phyloP scores from a whole-genome alignment of 2,329 filamentous ascomycete genomes.

The Cladosporium sphaerospermum region DNA sequence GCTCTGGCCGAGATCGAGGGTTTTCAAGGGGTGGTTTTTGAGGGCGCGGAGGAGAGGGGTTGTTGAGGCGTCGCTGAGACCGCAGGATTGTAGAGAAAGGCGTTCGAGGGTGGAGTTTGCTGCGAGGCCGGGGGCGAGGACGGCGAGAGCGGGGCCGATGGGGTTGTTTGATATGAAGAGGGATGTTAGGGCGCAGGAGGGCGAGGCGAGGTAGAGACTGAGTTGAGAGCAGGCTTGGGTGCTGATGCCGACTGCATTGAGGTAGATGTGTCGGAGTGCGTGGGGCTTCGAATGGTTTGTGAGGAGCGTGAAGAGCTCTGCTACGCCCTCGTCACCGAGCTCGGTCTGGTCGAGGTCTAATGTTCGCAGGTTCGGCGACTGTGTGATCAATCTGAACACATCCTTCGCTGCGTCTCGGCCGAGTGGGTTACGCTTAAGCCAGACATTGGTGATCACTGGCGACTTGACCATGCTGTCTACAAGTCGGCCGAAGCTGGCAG shows the following conservation, averaged over 20 bases:
- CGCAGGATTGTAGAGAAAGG: conserved; percentile 39
- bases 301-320: conserved; percentile 37
- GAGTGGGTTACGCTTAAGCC: conserved; percentile 52
- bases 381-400: conserved; percentile 41
- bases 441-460: conserved; percentile 43
- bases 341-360: conserved; percentile 51
- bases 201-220: conserved; percentile 21
- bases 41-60: conserved; percentile 35
- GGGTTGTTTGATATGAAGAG: conserved; percentile 32
- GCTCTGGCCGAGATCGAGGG: conserved; percentile 42
- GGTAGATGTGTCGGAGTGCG: conserved; percentile 28
- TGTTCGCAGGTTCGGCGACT: conserved; percentile 40
- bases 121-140: conserved; percentile 23
- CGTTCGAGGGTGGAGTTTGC: conserved; percentile 22
- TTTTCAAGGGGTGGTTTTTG: conserved; percentile 31
- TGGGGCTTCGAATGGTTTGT: conserved; percentile 12
- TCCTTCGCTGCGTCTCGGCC: conserved; percentile 34
- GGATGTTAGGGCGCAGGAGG: conserved; percentile 25
- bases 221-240: conserved; percentile 23
- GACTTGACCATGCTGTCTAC: conserved; percentile 43
- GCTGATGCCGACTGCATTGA: conserved; percentile 30
- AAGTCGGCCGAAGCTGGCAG: conserved; percentile 36
- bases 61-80: conserved; percentile 37
- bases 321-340: conserved; percentile 43
- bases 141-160: conserved; percentile 21